phyloP scores from a whole-genome alignment of 164 flowering plant genomes.

The Protea cynaroides region DNA sequence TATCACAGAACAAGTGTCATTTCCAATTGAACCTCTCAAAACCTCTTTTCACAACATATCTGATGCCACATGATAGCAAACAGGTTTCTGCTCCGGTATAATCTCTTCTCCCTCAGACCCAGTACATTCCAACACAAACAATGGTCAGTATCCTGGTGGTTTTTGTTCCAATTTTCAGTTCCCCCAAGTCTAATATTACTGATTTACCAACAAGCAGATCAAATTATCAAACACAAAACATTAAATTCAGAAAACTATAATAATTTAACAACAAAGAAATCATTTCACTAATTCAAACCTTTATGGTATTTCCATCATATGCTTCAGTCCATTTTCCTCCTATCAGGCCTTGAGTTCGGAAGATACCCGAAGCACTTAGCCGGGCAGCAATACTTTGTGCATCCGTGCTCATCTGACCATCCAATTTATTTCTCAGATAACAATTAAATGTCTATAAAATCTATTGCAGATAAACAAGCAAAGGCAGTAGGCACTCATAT shows the following conservation, averaged over 20 bases:
- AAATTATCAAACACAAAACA: background rate
- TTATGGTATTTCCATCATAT: constrained; percentile 63
- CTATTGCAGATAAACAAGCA: background rate
- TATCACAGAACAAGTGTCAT: background rate
- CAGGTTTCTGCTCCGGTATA: too few species aligned
- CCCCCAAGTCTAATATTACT: background rate
- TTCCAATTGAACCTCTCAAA: too few species aligned
- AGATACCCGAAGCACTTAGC: constrained; percentile 46
- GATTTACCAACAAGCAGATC: background rate
- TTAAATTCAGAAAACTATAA: constrained; percentile 2
- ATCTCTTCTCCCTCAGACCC: too few species aligned
- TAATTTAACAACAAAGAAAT: background rate
- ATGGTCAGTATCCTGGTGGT: too few species aligned
- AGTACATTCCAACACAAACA: too few species aligned
- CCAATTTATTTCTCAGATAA: constrained; percentile 10
- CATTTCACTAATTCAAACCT: constrained; percentile 32
- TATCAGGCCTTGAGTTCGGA: constrained; percentile 67
- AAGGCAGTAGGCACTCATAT: too few species aligned
- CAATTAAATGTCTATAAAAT: background rate
- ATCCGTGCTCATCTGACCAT: constrained; percentile 52
- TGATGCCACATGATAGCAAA: too few species aligned
- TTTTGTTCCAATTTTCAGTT: background rate
- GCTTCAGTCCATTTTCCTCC: constrained; percentile 91
- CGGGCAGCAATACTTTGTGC: constrained; percentile 35
- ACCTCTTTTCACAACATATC: too few species aligned